Percentiles rank a stretch among this genome's conserved stretches.
Conservation (phyloP, 179 eudicot genomes). For the Amaranthus tricolor region DNA sequence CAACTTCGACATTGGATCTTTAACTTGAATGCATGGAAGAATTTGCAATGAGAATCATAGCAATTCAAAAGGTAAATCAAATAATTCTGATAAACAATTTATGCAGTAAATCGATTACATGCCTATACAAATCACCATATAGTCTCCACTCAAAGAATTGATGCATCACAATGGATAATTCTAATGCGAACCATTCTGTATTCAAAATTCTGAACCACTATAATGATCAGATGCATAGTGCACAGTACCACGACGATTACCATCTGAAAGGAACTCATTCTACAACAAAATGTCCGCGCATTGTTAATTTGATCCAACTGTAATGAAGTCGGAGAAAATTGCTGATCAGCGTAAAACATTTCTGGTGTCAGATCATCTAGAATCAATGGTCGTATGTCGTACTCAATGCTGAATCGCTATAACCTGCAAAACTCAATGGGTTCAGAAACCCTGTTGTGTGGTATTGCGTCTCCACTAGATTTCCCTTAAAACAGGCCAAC, state of each 20-base stretch:
- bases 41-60: no score
- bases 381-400: neutral
- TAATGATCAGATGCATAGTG: slow-evolving; percentile 6
- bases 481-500: slow-evolving; percentile 87
- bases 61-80: no score
- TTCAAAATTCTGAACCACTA: neutral
- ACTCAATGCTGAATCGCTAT: slow-evolving; percentile 1
- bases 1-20: no score
- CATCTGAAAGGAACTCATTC: neutral
- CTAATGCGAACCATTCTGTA: neutral
- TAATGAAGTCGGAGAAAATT: neutral
- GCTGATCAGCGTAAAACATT: neutral
- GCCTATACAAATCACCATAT: no score
- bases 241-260: slow-evolving; percentile 1
- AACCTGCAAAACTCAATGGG: neutral
- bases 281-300: slow-evolving; percentile 12
- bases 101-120: no score
- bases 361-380: neutral
- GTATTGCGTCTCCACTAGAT: slow-evolving; percentile 33
- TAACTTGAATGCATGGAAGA: no score
- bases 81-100: no score
- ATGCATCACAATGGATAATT: no score
- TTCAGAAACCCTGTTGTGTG: neutral
- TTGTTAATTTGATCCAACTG: slow-evolving; percentile 2
- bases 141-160: no score